These are phyloP conservation scores for Adansonia digitata DNA, from an alignment of 345 rosid species.

Conservation along the genomic window DNA sequence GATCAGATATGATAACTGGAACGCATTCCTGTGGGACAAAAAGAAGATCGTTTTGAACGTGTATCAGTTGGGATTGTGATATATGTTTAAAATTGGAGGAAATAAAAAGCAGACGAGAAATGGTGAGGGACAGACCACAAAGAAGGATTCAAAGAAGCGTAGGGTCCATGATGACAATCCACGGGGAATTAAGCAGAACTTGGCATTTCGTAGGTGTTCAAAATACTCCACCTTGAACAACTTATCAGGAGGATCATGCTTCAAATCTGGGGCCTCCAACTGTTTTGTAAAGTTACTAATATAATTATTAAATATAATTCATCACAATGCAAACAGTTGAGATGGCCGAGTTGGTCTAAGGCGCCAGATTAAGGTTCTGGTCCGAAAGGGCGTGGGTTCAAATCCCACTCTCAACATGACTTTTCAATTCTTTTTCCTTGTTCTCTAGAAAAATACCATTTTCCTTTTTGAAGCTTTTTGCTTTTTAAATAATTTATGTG, in stretches of 20 bases:
- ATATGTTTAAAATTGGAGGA: neutral
- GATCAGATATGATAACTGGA: constrained; percentile 87
- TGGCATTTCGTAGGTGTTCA: constrained; percentile 80
- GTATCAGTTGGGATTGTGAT: neutral
- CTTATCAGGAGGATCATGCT: constrained; percentile 77
- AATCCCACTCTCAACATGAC: constrained; percentile 71
- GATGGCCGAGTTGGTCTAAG: constrained; percentile 84
- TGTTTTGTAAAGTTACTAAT: constrained; percentile 25
- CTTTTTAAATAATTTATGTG: too few relatives aligned
- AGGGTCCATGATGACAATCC: constrained; percentile 98
- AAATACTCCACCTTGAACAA: constrained; percentile 74
- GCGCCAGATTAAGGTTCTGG: constrained; percentile 84
- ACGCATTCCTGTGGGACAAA: constrained; percentile 67
- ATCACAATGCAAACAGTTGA: too few relatives aligned
- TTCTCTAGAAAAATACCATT: too few relatives aligned
- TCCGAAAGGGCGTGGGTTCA: constrained; percentile 83
- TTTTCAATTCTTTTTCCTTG: too few relatives aligned
- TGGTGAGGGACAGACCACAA: constrained; percentile 69
- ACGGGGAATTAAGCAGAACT: constrained; percentile 94
- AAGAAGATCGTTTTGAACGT: neutral
- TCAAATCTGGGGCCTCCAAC: constrained; percentile 91
- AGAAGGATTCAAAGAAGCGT: constrained; percentile 85
- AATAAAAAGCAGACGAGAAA: constrained; percentile 11
- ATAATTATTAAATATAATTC: too few relatives aligned
- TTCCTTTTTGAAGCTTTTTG: constrained; percentile 34